These are phyloP conservation scores for Saccharomycopsis hybrid DNA, from an alignment of 1,139 yeast species.

Conservation along the genomic window DNA sequence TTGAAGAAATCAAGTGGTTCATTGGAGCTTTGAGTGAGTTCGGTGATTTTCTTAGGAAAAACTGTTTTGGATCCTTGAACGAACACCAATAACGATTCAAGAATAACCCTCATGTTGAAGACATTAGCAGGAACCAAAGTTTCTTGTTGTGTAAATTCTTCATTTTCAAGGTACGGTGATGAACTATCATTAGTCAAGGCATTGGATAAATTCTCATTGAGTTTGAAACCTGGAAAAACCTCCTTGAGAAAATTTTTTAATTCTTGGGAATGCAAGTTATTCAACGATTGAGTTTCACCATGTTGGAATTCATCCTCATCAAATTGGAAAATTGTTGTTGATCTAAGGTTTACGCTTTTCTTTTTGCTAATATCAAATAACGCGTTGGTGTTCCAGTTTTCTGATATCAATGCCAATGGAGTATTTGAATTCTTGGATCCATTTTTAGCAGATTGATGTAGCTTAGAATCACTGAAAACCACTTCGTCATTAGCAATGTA, in stretches of 20 bases:
- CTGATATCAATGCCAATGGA: slow-evolving; percentile 11
- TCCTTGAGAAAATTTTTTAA: slow-evolving; percentile 44
- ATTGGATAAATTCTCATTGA: slow-evolving; percentile 24
- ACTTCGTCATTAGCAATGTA: slow-evolving; percentile 41
- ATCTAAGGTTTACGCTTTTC: slow-evolving; percentile 6
- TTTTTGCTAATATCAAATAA: slow-evolving; percentile 13
- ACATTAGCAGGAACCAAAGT: slow-evolving; percentile 68
- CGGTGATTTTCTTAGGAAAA: slow-evolving; percentile 23
- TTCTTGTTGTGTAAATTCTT: slow-evolving; percentile 51
- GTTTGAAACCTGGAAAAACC: slow-evolving; percentile 54
- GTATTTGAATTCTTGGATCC: slow-evolving; percentile 6
- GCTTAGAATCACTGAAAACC: slow-evolving; percentile 17
- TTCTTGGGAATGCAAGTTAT: slow-evolving; percentile 26
- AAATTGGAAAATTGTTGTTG: slow-evolving; percentile 20
- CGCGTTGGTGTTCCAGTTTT: slow-evolving; percentile 13
- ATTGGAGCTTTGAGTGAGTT: slow-evolving; percentile 15
- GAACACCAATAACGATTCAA: slow-evolving; percentile 45
- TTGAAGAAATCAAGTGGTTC: slow-evolving; percentile 45
- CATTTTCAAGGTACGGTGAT: slow-evolving; percentile 54
- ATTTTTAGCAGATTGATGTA: background rate
- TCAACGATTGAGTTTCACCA: slow-evolving; percentile 12
- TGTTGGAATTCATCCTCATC: slow-evolving; percentile 18
- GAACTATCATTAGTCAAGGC: slow-evolving; percentile 3
- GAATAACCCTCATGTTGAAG: slow-evolving; percentile 73
- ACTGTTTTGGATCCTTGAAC: slow-evolving; percentile 42